Base-by-base conservation (phyloP, 2,329 filamentous ascomycete species). In the Stemphylium vesicarium region DNA sequence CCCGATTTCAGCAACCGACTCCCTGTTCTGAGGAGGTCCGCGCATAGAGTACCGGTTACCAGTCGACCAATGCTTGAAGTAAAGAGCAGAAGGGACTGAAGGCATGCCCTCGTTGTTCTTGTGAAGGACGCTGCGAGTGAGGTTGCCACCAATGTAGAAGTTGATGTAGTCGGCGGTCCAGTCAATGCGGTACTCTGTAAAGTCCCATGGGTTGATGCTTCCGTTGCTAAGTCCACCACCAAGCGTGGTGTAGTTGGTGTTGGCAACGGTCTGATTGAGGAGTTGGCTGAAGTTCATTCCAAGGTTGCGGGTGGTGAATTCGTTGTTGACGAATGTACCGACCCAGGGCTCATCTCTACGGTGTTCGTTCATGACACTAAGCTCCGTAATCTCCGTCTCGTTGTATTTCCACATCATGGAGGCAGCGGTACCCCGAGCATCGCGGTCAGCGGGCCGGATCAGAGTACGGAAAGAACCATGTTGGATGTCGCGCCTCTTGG, bases 1-100 rank as follows among this genome's bases (percentile, higher is more conserved):
- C 7, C 71, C 77, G 29, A 82, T 63, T 20, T 77, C 77, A 4
- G 80, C 80, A 16, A 69, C 62, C 2, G 78, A 75, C n/a, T 63
- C 66, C 16, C 70, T 70, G 13, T 36, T 41, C 2, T 29, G 35
- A 36, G 80, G 79, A 12, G 80, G 80, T 4, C 80, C 80, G 60
- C 77, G 68, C 71, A 78, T 81, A 2, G 70, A 77, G 56, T 75
- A 76, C 11, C 63, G 57, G 56, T 81, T 78, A 9, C 80, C 80
- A 8, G 73, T 76, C 0, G 79, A 80, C 80, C 80, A 82, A 62
- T 82, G 80, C 60, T 79, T 78, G 62, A 81, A 75, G 45, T 75
- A 72, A 18, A 81, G 56, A 11, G 79, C 71, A 4, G 76, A 70
- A 4, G 80, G 79, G 4, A 77, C 74, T 7, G 71, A 74, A 1